Conservation (phyloP, 345 rosid species). For the Bruguiera gymnorhiza region DNA sequence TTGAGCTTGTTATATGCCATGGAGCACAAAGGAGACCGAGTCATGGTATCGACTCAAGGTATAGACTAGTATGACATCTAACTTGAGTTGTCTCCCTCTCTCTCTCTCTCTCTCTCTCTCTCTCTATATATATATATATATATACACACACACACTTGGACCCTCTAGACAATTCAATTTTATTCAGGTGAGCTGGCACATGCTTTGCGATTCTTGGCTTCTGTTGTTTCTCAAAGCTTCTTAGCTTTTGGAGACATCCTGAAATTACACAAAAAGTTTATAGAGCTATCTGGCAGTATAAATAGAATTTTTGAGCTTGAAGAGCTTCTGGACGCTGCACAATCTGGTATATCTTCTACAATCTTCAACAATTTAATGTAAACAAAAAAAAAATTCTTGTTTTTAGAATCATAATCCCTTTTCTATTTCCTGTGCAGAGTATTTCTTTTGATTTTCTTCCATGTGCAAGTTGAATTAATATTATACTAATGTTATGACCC, state of each 20-base stretch:
- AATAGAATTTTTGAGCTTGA: conserved; percentile 93
- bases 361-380: not conserved
- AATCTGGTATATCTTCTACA: conserved; percentile 49
- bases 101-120: conserved; percentile 6
- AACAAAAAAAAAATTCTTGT: too few relatives aligned
- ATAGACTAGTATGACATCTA: conserved; percentile 9
- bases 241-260: conserved; percentile 98
- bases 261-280: conserved; percentile 81
- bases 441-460: not conserved
- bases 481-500: not conserved
- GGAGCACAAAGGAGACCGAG: conserved; percentile 91
- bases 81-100: not conserved
- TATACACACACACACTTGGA: not conserved
- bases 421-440: not conserved
- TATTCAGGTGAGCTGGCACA: conserved; percentile 90
- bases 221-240: conserved; percentile 97
- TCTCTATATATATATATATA: not conserved
- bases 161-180: conserved; percentile 7
- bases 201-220: conserved; percentile 91
- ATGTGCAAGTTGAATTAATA: not conserved
- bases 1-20: conserved; percentile 90
- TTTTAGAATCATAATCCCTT: not conserved
- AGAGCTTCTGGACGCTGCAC: conserved; percentile 86
- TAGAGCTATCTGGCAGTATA: conserved; percentile 88
- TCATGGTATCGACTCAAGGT: conserved; percentile 84